A percentile compares a stretch with the other conserved stretches of the same genome.
Conservation (phyloP, 805 yeast species). For the Naumovozyma dairenensis region DNA sequence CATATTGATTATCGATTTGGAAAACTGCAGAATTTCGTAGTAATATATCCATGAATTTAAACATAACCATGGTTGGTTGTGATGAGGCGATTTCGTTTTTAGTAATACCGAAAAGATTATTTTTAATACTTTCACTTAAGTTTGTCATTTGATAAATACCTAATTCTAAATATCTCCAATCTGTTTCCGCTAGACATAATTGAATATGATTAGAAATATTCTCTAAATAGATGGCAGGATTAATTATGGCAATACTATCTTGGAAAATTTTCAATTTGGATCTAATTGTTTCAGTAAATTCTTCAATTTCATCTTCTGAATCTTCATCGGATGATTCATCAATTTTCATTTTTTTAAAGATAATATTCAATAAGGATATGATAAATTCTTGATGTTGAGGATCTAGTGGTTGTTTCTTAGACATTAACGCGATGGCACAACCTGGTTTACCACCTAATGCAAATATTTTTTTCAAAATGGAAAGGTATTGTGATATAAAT, state of each 20-base stretch:
- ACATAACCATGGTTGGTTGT: constrained; percentile 46
- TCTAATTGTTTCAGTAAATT: constrained; percentile 67
- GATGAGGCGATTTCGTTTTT: constrained; percentile 56
- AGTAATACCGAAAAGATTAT: constrained; percentile 62
- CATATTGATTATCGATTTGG: constrained; percentile 63
- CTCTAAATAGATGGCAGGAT: constrained; percentile 51
- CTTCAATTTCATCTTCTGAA: constrained; percentile 65
- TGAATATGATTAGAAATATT: constrained; percentile 47
- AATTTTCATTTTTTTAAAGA: constrained; percentile 69
- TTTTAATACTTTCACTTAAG: constrained; percentile 70
- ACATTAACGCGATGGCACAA: constrained; percentile 30
- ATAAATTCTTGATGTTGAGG: constrained; percentile 42
- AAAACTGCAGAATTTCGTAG: constrained; percentile 27
- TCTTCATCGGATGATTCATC: constrained; percentile 69
- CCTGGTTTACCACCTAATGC: constrained; percentile 33
- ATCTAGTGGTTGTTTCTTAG: constrained; percentile 28
- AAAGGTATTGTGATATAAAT: constrained; percentile 63
- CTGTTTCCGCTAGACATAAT: constrained; percentile 32
- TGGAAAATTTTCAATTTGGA: constrained; percentile 66
- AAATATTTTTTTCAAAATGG: constrained; percentile 51
- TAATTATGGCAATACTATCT: constrained; percentile 62
- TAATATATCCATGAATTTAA: constrained; percentile 22
- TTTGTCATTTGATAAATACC: constrained; percentile 76
- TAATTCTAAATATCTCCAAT: constrained; percentile 80
- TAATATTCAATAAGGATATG: constrained; percentile 52